A percentile compares a stretch with the other conserved stretches of the same genome.
These are phyloP conservation scores for Mytilinidion resinicola DNA, from an alignment of 495 filamentous ascomycete species.

Conservation along the genomic window DNA sequence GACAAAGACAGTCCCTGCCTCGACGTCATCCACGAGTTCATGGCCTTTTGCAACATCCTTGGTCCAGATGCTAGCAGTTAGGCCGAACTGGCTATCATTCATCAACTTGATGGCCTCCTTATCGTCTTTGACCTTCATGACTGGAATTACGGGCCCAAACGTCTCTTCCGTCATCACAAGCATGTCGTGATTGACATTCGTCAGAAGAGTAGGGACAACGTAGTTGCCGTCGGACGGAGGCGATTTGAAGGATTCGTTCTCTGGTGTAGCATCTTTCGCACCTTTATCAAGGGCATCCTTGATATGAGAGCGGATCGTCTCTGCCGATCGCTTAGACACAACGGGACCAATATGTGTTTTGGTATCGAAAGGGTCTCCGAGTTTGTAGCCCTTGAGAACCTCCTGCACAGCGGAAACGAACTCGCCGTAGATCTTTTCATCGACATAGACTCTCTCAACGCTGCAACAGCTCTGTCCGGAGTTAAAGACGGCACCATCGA, in stretches of 20 bases:
- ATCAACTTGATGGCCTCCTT: slow-evolving; percentile 77
- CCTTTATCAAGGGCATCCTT: slow-evolving; percentile 79
- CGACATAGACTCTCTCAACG: slow-evolving; percentile 87
- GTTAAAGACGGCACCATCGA: slow-evolving; percentile 93
- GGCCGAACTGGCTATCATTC: slow-evolving; percentile 92
- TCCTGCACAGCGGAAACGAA: slow-evolving; percentile 74
- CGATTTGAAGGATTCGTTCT: slow-evolving; percentile 64
- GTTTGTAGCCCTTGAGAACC: slow-evolving; percentile 78
- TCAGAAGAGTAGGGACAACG: slow-evolving; percentile 75
- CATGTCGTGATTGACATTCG: slow-evolving; percentile 79
- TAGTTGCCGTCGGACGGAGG: slow-evolving; percentile 73
- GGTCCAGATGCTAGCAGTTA: slow-evolving; percentile 98
- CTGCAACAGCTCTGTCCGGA: slow-evolving; percentile 95
- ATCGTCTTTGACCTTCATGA: slow-evolving; percentile 85
- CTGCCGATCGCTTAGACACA: slow-evolving; percentile 66
- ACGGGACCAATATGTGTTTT: slow-evolving; percentile 84
- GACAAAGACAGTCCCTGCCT: slow-evolving; percentile 94
- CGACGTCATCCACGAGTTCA: slow-evolving; percentile 69
- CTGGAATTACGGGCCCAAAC: slow-evolving; percentile 88
- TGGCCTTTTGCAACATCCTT: slow-evolving; percentile 77
- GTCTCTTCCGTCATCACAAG: slow-evolving; percentile 90
- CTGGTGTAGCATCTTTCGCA: slow-evolving; percentile 74
- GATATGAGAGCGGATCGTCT: slow-evolving; percentile 74
- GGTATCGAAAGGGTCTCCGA: slow-evolving; percentile 77
- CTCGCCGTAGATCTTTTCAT: slow-evolving; percentile 70